These are phyloP conservation scores for Candida broadrunensis DNA, from an alignment of 805 yeast species.

Conservation along the genomic window DNA sequence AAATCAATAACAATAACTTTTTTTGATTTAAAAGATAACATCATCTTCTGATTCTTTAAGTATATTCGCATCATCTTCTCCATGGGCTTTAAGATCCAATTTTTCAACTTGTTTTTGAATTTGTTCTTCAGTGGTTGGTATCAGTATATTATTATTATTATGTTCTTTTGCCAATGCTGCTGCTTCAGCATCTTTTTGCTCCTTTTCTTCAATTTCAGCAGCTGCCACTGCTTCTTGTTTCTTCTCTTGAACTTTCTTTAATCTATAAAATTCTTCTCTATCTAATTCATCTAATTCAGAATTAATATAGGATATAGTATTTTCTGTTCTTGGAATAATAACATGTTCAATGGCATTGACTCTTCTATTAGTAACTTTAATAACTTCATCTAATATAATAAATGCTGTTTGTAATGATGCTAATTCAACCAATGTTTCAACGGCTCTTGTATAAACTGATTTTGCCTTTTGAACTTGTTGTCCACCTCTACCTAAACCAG, in stretches of 20 bases:
- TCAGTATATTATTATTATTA: slow-evolving; percentile 12
- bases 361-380: slow-evolving; percentile 96
- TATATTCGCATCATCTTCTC: slow-evolving; percentile 19
- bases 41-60: slow-evolving; percentile 45
- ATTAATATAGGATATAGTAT: slow-evolving; percentile 86
- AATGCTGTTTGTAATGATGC: slow-evolving; percentile 97
- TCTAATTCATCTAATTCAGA: slow-evolving; percentile 96
- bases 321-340: slow-evolving; percentile 95
- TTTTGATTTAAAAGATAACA: slow-evolving; percentile 36
- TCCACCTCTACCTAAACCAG: slow-evolving; percentile 98
- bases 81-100: slow-evolving; percentile 16
- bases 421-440: slow-evolving; percentile 92
- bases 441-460: slow-evolving; percentile 88
- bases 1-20: too few species aligned
- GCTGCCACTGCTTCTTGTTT: slow-evolving; percentile 77
- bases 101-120: slow-evolving; percentile 26
- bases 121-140: slow-evolving; percentile 14
- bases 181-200: slow-evolving; percentile 8
- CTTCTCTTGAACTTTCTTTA: slow-evolving; percentile 95
- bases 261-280: slow-evolving; percentile 95
- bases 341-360: slow-evolving; percentile 99
- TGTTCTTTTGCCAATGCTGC: not conserved
- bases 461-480: slow-evolving; percentile 96
- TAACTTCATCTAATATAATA: slow-evolving; percentile 93
- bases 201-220: slow-evolving; percentile 51